A percentile compares a stretch with the other conserved stretches of the same genome.
Conservation (phyloP, 1,284 basidiomycete genomes). For the Irpex rosettiformis region DNA sequence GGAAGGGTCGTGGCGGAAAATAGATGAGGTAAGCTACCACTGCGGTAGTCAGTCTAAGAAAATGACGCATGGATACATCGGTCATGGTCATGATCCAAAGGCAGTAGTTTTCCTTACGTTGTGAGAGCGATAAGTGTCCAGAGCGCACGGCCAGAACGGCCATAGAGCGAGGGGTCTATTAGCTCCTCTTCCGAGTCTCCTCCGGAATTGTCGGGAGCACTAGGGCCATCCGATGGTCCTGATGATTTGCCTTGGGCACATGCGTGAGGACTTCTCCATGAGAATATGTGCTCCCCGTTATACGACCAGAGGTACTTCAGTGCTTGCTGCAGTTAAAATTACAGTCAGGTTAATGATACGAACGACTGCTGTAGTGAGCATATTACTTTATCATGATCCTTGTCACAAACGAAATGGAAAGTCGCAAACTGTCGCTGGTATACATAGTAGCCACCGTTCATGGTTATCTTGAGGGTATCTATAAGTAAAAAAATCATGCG, state of each 20-base stretch:
- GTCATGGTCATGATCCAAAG: too few relatives aligned
- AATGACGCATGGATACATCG: background rate
- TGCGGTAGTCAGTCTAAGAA: constrained; percentile 17
- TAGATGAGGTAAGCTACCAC: constrained; percentile 24
- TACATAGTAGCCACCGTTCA: constrained; percentile 40
- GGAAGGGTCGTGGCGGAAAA: constrained; percentile 25
- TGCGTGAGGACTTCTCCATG: constrained; percentile 33
- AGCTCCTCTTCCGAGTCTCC: constrained; percentile 20
- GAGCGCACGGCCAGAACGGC: constrained; percentile 6
- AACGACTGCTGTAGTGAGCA: background rate
- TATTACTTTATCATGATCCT: constrained; percentile 30
- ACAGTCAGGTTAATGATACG: background rate
- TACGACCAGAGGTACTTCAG: constrained; percentile 25
- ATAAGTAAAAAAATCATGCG: background rate
- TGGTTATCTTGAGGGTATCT: constrained; percentile 36
- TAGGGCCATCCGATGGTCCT: constrained; percentile 1
- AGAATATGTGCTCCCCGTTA: constrained; percentile 30
- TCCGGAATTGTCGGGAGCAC: constrained; percentile 13
- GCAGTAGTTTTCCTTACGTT: constrained; percentile 19
- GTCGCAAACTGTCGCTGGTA: constrained; percentile 34
- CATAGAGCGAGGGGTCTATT: constrained; percentile 7
- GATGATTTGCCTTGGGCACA: constrained; percentile 20
- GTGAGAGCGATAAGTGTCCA: constrained; percentile 23
- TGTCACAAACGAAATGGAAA: constrained; percentile 39
- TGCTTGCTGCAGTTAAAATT: constrained; percentile 23